A percentile compares a stretch with the other conserved stretches of the same genome.
Evolutionary conservation across 257 asterid genomes (phyloP).

Genomic region (Gardenia jasminoides): DNA sequence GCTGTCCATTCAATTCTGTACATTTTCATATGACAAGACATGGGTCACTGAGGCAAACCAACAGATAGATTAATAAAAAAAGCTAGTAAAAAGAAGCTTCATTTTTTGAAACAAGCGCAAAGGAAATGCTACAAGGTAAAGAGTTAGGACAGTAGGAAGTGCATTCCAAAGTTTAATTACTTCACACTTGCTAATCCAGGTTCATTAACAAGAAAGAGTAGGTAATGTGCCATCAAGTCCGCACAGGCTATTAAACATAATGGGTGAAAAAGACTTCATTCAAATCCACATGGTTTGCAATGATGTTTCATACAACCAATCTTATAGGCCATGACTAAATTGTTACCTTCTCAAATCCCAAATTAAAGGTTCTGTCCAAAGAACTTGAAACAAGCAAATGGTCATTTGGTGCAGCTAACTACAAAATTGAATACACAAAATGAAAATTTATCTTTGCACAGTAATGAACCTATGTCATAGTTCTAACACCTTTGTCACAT

Average conservation of each 20-base stretch:
- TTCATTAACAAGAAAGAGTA: neutral
- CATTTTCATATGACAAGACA: conserved; percentile 17
- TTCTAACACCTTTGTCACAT: conserved; percentile 74
- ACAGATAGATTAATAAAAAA: neutral
- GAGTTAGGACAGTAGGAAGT: neutral
- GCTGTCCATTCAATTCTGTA: conserved; percentile 69
- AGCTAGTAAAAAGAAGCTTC: neutral
- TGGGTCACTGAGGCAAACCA: neutral
- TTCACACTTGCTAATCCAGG: neutral
- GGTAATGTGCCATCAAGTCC: neutral
- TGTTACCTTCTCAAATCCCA: conserved; percentile 95
- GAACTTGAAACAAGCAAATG: conserved; percentile 64
- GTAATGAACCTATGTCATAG: conserved; percentile 2
- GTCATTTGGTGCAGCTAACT: conserved; percentile 79
- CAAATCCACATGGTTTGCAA: neutral
- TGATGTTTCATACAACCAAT: neutral
- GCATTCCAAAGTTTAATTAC: neutral
- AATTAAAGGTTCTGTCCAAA: neutral
- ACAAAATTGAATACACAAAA: conserved; percentile 32
- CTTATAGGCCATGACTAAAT: neutral
- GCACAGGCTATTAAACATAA: too few relatives aligned
- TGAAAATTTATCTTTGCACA: conserved; percentile 13
- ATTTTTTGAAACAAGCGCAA: neutral
- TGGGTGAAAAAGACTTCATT: neutral
- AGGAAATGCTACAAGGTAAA: neutral